Percentiles rank a stretch among this genome's conserved stretches.
Conservation (phyloP, 345 rosid species). For the Citrus medica region DNA sequence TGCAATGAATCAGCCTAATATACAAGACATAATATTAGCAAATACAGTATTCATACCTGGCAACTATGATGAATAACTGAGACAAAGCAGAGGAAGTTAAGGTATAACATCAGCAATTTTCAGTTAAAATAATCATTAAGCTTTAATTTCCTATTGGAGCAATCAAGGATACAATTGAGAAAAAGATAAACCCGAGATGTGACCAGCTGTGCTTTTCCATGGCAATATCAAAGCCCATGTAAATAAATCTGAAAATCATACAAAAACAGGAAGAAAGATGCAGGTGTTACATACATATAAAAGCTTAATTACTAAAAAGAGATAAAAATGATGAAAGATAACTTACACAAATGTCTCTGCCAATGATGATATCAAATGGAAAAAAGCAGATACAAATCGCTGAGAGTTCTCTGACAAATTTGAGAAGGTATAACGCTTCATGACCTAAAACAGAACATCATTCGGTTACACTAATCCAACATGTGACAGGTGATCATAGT, state of each 20-base stretch:
- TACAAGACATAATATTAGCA: constrained; percentile 1
- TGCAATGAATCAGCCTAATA: not conserved
- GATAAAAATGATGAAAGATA: constrained; percentile 8
- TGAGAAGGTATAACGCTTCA: constrained; percentile 94
- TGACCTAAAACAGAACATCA: constrained; percentile 49
- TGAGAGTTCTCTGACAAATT: constrained; percentile 94
- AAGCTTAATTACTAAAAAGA: constrained; percentile 10
- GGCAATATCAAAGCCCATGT: constrained; percentile 99
- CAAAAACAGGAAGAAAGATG: constrained; percentile 13
- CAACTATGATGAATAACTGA: constrained; percentile 85
- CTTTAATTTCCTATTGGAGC: constrained; percentile 1
- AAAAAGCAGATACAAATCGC: constrained; percentile 86
- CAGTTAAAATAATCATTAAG: constrained; percentile 4
- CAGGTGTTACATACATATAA: constrained; percentile 2
- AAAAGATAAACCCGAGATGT: constrained; percentile 85
- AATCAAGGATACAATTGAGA: constrained; percentile 92
- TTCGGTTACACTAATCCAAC: constrained; percentile 9
- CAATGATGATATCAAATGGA: constrained; percentile 91
- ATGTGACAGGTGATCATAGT: not conserved
- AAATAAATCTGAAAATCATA: constrained; percentile 74
- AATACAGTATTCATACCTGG: constrained; percentile 54
- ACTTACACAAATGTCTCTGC: constrained; percentile 95
- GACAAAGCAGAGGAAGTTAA: constrained; percentile 34
- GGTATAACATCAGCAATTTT: constrained; percentile 32
- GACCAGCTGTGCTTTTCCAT: constrained; percentile 99